Conservation (phyloP, 768 basidiomycete species). For the Tulasnella calospora region DNA sequence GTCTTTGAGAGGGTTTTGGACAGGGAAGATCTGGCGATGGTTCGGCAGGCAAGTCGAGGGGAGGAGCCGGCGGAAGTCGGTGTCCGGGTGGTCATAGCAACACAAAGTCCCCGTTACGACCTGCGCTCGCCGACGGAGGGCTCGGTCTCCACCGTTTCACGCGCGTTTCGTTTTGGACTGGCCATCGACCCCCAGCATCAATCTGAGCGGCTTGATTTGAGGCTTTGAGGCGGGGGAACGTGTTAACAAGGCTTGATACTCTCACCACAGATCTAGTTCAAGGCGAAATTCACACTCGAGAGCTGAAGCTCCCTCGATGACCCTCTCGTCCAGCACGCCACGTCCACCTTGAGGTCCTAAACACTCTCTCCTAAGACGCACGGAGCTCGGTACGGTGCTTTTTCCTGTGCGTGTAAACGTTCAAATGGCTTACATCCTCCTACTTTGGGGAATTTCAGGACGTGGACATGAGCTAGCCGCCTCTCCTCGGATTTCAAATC, state of each 20-base stretch:
- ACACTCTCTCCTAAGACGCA: neutral
- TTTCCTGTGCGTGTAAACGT: neutral
- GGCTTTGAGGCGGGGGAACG: no score
- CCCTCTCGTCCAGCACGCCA: neutral
- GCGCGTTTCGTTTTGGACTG: slow-evolving; percentile 7
- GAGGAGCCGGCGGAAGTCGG: slow-evolving; percentile 2
- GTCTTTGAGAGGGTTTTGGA: neutral
- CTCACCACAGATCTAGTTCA: neutral
- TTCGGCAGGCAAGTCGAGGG: neutral
- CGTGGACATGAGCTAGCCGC: neutral
- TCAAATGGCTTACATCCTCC: neutral
- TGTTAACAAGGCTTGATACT: neutral
- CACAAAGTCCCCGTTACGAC: slow-evolving; percentile 5
- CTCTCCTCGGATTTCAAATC: neutral
- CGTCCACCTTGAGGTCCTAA: neutral
- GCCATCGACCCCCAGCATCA: neutral
- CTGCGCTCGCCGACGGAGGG: neutral
- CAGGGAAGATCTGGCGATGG: neutral
- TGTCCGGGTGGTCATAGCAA: slow-evolving; percentile 4
- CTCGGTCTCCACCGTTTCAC: neutral
- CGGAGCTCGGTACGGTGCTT: neutral
- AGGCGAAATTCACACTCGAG: neutral
- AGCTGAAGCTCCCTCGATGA: neutral
- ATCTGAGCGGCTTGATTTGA: neutral
- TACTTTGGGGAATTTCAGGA: neutral